These are phyloP conservation scores for Yamadazyma philogaea DNA, from an alignment of 805 yeast genomes.

Conservation along the genomic window DNA sequence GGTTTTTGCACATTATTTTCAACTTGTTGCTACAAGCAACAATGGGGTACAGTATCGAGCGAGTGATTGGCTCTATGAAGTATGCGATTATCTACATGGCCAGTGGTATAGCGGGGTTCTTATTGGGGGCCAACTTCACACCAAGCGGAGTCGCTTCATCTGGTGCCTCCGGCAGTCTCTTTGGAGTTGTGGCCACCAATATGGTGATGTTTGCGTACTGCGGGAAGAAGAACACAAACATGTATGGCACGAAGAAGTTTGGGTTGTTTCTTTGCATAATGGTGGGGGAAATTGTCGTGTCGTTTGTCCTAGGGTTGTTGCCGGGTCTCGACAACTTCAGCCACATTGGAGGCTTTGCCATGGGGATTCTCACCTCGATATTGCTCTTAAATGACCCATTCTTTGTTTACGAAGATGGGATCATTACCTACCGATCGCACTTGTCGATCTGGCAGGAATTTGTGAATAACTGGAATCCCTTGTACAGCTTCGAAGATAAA, in stretches of 20 bases:
- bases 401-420: slow-evolving; percentile 40
- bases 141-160: slow-evolving; percentile 64
- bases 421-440: slow-evolving; percentile 32
- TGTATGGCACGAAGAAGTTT: slow-evolving; percentile 46
- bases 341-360: slow-evolving; percentile 71
- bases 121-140: slow-evolving; percentile 67
- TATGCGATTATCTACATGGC: slow-evolving; percentile 54
- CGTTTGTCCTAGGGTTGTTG: slow-evolving; percentile 60
- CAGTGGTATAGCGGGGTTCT: slow-evolving; percentile 63
- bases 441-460: slow-evolving; percentile 32
- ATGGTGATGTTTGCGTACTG: slow-evolving; percentile 51
- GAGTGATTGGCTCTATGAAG: slow-evolving; percentile 51
- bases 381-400: slow-evolving; percentile 56
- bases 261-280: slow-evolving; percentile 44
- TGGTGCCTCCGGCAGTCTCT: slow-evolving; percentile 70
- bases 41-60: slow-evolving; percentile 61
- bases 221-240: slow-evolving; percentile 48
- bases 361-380: slow-evolving; percentile 53
- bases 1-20: slow-evolving; percentile 63
- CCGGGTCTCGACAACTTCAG: slow-evolving; percentile 76
- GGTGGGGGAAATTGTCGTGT: slow-evolving; percentile 54
- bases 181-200: slow-evolving; percentile 66
- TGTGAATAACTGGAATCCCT: slow-evolving; percentile 39
- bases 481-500: slow-evolving; percentile 32
- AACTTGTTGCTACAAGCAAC: slow-evolving; percentile 58